A percentile compares a stretch with the other conserved stretches of the same genome.
Evolutionary conservation across 345 rosid species (phyloP).

Genomic region (Eucalyptus sp.): DNA sequence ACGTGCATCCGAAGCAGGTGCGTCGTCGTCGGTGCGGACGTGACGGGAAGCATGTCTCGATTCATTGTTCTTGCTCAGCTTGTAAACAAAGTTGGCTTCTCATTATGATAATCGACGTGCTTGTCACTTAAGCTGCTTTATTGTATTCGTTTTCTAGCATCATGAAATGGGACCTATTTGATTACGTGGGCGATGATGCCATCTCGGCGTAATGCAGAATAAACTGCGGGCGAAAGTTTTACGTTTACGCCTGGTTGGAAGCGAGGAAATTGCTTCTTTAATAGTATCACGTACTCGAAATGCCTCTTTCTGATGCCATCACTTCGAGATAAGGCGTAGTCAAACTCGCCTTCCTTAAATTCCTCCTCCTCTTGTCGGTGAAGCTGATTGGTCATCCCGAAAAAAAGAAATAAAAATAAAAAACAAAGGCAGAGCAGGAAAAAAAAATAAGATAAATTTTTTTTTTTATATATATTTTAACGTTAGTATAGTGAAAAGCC

Average conservation of each 20-base stretch:
- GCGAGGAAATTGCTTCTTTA: not conserved
- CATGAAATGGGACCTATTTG: not conserved
- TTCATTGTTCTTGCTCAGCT: not conserved
- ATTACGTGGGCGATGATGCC: not conserved
- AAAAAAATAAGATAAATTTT: not conserved
- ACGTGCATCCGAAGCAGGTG: not conserved
- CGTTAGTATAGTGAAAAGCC: too few relatives aligned
- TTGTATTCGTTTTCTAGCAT: not conserved
- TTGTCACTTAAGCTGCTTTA: not conserved
- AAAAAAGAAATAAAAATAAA: not conserved
- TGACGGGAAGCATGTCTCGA: not conserved
- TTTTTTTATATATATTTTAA: too few relatives aligned
- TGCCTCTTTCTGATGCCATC: not conserved
- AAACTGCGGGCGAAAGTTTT: not conserved
- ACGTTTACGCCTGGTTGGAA: not conserved
- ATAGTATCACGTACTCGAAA: not conserved
- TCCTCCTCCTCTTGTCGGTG: not conserved
- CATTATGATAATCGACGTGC: not conserved
- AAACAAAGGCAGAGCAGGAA: rapidly evolving
- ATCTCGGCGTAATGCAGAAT: not conserved
- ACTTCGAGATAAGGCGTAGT: not conserved
- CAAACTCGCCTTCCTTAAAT: not conserved
- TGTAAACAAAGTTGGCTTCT: not conserved
- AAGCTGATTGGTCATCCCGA: not conserved
- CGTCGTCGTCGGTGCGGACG: not conserved